Base-by-base conservation (phyloP, 768 basidiomycete genomes). In the Lentinula edodes region DNA sequence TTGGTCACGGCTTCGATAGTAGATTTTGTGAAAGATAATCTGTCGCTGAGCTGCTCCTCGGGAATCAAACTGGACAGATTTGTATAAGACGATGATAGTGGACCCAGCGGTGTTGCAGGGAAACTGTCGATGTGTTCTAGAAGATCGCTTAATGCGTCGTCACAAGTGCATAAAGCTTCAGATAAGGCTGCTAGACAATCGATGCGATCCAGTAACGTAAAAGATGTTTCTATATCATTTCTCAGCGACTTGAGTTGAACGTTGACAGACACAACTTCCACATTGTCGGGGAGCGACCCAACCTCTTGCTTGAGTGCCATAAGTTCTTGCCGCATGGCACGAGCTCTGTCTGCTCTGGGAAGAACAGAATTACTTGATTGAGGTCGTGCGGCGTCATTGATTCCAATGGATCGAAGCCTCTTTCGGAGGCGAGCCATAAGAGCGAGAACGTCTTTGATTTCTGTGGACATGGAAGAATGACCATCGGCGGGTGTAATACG, bases 51-150 rank as follows among this genome's bases (percentile, higher is more conserved):
- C 66, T 93, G 90, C 45, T 88, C 87, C 61, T 89, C 85, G 0
- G 92, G 86, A 7, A 83, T 73, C 4, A 79, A 65, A 23, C 74
- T 70, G 6, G 70, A 63, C 12, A 75, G 71, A 38, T 77, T 75
- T 61, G 73, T 62, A 64, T 84, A 84, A 15, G 77, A 72, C 23
- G 85, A 85, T 4, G 83, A 77, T 36, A 87, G 69, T 2, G 80
- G 72, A 5, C 80, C 78, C 32, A 76, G 69, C 5, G 87, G 87
- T 36, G 76, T 70, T 2, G 83, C 80, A 8, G 93, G 92, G 68
- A 86, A 93, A 66, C 89, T 91, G 70, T 95, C 93, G 58, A 93
- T 79, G 67, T 93, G 90, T 67, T 93, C 90, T 51, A 95, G 75
- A 5, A 95, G 77, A 70, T 94, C 91, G 66, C 93, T 95, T 48